Conservation (phyloP, 2,329 filamentous ascomycete genomes). For the Fusarium pseudograminearum region DNA sequence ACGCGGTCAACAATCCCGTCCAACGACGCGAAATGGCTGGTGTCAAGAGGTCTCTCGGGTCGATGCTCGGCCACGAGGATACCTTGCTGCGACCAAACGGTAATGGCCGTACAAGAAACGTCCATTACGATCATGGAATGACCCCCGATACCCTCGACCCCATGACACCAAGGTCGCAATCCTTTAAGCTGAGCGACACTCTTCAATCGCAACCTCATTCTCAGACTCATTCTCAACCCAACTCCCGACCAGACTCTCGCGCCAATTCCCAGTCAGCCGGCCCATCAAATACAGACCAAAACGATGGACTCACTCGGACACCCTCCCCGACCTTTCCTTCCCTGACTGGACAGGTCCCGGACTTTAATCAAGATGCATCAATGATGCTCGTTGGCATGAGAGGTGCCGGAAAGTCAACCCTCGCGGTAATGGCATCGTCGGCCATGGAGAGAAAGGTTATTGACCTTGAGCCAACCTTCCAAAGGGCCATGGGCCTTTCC, state of each 20-base stretch:
- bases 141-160: conserved; percentile 30
- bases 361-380: conserved; percentile 72
- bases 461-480: conserved; percentile 76
- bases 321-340: conserved; percentile 45
- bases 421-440: conserved; percentile 80
- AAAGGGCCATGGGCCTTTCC: conserved; percentile 71
- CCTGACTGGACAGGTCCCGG: conserved; percentile 48
- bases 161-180: conserved; percentile 29
- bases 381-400: conserved; percentile 79
- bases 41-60: conserved; percentile 56
- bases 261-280: conserved; percentile 25
- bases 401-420: conserved; percentile 79
- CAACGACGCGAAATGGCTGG: conserved; percentile 50
- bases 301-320: conserved; percentile 45
- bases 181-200: conserved; percentile 25
- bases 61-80: conserved; percentile 51
- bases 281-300: conserved; percentile 31
- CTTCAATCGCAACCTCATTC: conserved; percentile 22
- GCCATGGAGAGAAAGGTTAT: conserved; percentile 76
- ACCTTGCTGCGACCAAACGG: conserved; percentile 35
- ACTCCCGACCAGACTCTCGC: conserved; percentile 23
- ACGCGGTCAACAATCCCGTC: conserved; percentile 41
- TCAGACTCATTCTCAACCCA: conserved; percentile 13
- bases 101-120: conserved; percentile 30
- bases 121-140: conserved; percentile 23